Evolutionary conservation across 805 yeast genomes (phyloP), one percentile per base, ranked within the genome.

Genomic region (Cyberlindnera misumaiensis): DNA sequence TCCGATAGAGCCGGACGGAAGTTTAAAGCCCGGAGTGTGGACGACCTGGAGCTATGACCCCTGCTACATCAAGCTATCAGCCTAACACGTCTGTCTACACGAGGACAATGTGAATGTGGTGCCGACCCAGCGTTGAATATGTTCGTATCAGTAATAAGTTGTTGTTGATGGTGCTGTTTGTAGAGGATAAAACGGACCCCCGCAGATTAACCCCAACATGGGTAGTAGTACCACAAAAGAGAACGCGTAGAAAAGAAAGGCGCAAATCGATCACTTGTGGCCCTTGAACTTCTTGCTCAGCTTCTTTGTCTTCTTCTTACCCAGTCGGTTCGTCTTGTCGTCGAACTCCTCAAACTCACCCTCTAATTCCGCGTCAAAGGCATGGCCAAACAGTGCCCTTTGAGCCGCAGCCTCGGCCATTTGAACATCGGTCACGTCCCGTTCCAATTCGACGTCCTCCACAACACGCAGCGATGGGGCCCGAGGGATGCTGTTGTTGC

Each of bases 1-100:
- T 75, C 76, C 9, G 97, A 89, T 50, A 68, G 97, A 41, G 77
- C 95, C 0, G 84, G 81, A 17, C 75, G 83, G 51, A 87, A 89
- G 64, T 87, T 87, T 67, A 89, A 89, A 62, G 74, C 79, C 41
- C 93, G 82, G 48, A 72, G 75, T 25, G 86, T 84, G 28, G 82
- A 75, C 42, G 83, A 79, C 53, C 51, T 77, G 20, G 35, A 33
- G 10, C 14, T 34, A 6, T 29, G 32, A 28, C 10, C n/a, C n/a
- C n/a, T n/a, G n/a, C n/a, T n/a, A n/a, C n/a, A n/a, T n/a, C n/a
- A n/a, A n/a, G n/a, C n/a, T 13, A n/a, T 12, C 12, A 16, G 12
- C 5, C 11, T 20, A 8, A 8, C 5, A 20, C 8, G 24, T 5
- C 24, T 20, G 8, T 20, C 24, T 20, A 20, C 24, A 20, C 8